Percentiles rank a stretch among this genome's conserved stretches.
Evolutionary conservation across 495 filamentous ascomycete genomes (phyloP).

Genomic region (Aspergillus indologenus): DNA sequence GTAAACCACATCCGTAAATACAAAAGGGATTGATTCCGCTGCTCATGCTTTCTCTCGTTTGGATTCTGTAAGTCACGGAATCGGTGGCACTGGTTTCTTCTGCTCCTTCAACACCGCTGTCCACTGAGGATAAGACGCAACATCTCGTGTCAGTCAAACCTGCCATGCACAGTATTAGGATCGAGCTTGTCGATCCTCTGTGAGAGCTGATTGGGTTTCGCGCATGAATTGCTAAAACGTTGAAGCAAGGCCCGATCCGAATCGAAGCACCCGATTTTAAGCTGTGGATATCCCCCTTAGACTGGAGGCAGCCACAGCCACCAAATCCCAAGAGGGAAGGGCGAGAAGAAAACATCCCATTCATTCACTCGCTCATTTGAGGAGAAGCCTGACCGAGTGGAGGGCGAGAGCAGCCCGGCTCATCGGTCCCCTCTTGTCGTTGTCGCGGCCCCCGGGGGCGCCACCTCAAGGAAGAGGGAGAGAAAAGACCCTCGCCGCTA

Average conservation of each 20-base stretch:
- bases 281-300: conserved; percentile 7
- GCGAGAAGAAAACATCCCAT: not conserved
- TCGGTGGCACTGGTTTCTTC: not conserved
- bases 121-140: not conserved
- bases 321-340: not conserved
- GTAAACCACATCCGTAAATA: not conserved
- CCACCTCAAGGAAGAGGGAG: not conserved
- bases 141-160: not conserved
- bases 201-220: conserved; percentile 4
- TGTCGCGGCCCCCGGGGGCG: not conserved
- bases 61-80: not conserved
- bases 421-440: not conserved
- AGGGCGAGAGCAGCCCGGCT: not conserved
- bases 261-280: conserved; percentile 6
- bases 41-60: not conserved
- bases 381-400: not conserved
- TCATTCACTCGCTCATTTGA: not conserved
- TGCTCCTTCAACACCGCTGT: not conserved
- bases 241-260: conserved; percentile 9
- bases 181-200: conserved; percentile 4
- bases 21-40: not conserved
- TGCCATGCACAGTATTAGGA: conserved; percentile 1
- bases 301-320: conserved; percentile 4
- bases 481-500: not conserved
- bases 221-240: not conserved